A percentile compares a stretch with the other conserved stretches of the same genome.
Evolutionary conservation across 2,329 filamentous ascomycete species (phyloP).

Genomic region (Aspergillus phoenicis): DNA sequence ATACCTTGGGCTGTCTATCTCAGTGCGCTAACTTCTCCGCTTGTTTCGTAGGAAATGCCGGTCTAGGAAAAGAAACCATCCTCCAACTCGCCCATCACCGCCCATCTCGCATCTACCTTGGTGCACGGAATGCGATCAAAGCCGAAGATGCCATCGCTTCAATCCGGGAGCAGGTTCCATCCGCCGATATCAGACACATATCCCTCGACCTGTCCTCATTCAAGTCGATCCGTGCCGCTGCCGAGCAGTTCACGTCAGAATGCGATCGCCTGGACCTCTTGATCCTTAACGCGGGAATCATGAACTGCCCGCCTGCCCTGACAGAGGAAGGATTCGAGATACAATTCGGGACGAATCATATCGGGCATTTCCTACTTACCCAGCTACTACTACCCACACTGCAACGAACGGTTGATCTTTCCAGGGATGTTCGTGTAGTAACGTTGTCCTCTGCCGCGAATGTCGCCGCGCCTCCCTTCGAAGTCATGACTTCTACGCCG

Average conservation of each 20-base stretch:
- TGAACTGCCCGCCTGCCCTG: constrained; percentile 43
- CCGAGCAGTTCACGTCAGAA: constrained; percentile 43
- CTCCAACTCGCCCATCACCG: constrained; percentile 53
- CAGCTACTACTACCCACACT: constrained; percentile 48
- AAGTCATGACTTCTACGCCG: constrained; percentile 42
- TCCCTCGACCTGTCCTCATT: constrained; percentile 56
- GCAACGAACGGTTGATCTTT: constrained; percentile 35
- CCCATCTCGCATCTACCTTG: constrained; percentile 58
- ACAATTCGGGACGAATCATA: constrained; percentile 51
- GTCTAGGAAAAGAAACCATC: constrained; percentile 52
- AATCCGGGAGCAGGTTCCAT: constrained; percentile 37
- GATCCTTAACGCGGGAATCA: constrained; percentile 52
- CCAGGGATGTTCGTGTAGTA: constrained; percentile 40
- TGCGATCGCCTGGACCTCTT: constrained; percentile 49
- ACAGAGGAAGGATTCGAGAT: constrained; percentile 49
- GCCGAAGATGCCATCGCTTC: constrained; percentile 50
- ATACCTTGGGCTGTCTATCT: neutral
- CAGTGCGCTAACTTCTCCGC: constrained; percentile 1
- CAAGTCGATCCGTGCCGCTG: constrained; percentile 50
- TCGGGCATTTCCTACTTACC: constrained; percentile 50
- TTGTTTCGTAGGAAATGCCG: constrained; percentile 43
- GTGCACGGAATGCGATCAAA: constrained; percentile 50
- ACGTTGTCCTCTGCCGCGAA: constrained; percentile 42
- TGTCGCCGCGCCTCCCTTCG: constrained; percentile 36
- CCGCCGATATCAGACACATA: constrained; percentile 48